Base-by-base conservation (phyloP, 192 early-diverging fungal genomes). In the Backusella australiensis region DNA sequence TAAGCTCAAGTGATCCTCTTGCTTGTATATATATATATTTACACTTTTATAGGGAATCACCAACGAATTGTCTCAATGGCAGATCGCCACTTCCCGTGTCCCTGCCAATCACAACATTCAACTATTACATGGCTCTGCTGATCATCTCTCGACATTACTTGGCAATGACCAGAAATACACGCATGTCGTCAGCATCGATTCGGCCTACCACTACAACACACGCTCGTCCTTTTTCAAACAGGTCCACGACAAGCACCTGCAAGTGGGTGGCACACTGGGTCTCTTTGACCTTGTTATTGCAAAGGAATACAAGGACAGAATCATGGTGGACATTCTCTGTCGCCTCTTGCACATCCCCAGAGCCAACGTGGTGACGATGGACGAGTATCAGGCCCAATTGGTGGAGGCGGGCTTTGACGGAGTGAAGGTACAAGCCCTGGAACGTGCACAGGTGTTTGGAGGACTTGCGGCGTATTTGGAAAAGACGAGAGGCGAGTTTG, bases 191-290 rank as follows among this genome's bases (percentile, higher is more conserved):
- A 85, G 81, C 0, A 81, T 88, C 34, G 86, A 88, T 67, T 82
- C 85, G 0, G 86, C 86, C 1, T 86, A 86, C 52, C 86, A 88
- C 34, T 88, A 83, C 71, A 78, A 81, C 34, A 84, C 86, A 1
- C 83, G 85, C 1, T 83, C 78, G 32, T 34, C 67, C 4, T 88
- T 88, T 17, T 35, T 88, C 1, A 67, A 49, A 4, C 69, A 80
- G 12, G 78, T 76, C 21, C 29, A 77, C 11, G 14, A 35, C 4
- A 42, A 79, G 0, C 74, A 83, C 1, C 5, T 32, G 35, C 75
- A 81, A 17, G 36, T 12, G 2, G 65, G 67, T 1, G 84, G 83
- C 2, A 69, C 23, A 8, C 34, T 81, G 1, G 85, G 81, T 0
- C 39, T 88, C 23, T 81, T 81, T 15, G 87, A 88, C 46, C 78